Base-by-base conservation (phyloP, 495 filamentous ascomycete genomes). In the Penicillium cosmopolitanum region DNA sequence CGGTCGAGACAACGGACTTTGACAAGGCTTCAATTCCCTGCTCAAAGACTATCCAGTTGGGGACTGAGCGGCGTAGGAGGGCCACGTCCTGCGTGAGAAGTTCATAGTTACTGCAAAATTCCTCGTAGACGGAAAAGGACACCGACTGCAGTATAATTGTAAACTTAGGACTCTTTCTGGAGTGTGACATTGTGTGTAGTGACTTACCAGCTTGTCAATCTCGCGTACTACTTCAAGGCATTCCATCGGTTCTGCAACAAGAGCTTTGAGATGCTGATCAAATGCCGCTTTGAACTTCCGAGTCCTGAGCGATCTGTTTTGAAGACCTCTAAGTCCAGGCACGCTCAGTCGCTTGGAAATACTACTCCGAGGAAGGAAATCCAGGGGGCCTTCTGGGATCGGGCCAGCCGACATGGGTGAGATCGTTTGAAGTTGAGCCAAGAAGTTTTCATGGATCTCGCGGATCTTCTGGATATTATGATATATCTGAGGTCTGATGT, bases 31-130 rank as follows among this genome's bases (percentile, higher is more conserved):
- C 95, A 11, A 97, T 87, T 4, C 94, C 96, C 69, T 87, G 88
- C 61, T 97, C 93, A 65, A 90, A 93, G 5, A 82, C 80, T 50
- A 84, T 78, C 91, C 92, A 96, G n/a, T 88, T 81, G 23, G 89
- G 85, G 55, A 93, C 80, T 12, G 82, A 84, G 47, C 84, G 83
- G 38, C 88, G 88, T 15, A 88, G 76, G 9, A 86, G 78, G n/a
- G 83, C 82, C 31, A 94, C 74, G 57, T 95, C 91, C 61, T 90
- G 85, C 31, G 86, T 82, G 76, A 97, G 87, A 53, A 90, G 70
- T 62, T 96, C 90, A 74, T 93, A 96, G 70, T 92, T 92, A 50
- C 87, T 87, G 31, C 88, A 89, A 63, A 95, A 98, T 57, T 93
- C 89, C 69, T 94, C 89, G 69, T 98, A 98, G 23, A 85, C 78